Conservation (phyloP, 192 early-diverging fungal genomes). For the Endogone sp. region DNA sequence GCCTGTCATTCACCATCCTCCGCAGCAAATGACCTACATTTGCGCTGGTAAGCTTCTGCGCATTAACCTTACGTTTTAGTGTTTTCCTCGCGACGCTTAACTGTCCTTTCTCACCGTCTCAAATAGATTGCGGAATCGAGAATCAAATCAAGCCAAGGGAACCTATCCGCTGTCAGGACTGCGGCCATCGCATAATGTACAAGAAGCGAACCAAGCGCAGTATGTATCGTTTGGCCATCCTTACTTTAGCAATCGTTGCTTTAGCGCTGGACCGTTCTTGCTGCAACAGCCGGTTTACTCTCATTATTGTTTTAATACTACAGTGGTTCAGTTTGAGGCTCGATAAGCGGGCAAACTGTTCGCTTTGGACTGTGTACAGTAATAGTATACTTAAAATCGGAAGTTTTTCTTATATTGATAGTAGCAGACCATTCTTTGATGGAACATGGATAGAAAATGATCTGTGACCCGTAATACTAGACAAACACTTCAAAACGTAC, state of each 20-base stretch:
- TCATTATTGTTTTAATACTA: conserved; percentile 22
- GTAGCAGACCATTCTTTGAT: no score
- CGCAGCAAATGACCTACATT: conserved; percentile 31
- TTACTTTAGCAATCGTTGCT: not conserved
- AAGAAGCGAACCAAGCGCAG: conserved; percentile 96
- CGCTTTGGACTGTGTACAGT: no score
- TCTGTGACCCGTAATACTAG: no score
- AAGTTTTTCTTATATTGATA: no score
- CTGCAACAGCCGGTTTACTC: no score
- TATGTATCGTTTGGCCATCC: conserved; percentile 32
- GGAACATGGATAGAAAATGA: no score
- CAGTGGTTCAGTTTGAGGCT: conserved; percentile 98
- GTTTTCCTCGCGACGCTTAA: not conserved
- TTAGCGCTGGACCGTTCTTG: conserved; percentile 2
- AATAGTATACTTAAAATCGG: no score
- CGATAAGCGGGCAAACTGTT: conserved; percentile 57
- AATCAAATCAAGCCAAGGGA: conserved; percentile 93
- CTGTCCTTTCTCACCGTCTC: not conserved
- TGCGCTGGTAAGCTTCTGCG: conserved; percentile 26
- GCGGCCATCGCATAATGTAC: conserved; percentile 95
- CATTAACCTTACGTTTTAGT: no score
- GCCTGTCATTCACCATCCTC: not conserved
- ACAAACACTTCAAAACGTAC: no score
- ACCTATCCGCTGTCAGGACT: conserved; percentile 94
- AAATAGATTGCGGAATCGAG: conserved; percentile 74